phyloP scores from a whole-genome alignment of 495 filamentous ascomycete species.

The Penicillium mononematosum region DNA sequence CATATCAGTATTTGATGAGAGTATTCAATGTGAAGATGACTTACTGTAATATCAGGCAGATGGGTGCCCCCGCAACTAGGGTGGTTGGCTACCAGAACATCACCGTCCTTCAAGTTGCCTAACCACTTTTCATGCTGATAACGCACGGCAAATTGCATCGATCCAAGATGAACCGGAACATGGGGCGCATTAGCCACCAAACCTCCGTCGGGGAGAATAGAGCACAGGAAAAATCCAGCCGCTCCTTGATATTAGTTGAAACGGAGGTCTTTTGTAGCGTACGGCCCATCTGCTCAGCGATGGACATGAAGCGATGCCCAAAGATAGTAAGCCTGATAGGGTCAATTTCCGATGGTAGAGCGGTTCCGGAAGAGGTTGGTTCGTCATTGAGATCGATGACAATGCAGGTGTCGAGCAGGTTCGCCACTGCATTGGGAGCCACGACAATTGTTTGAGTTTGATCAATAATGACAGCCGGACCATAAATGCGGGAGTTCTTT shows the following conservation, averaged over 20 bases:
- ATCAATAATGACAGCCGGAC: slow-evolving; percentile 90
- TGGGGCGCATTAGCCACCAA: slow-evolving; percentile 95
- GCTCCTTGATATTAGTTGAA: slow-evolving; percentile 96
- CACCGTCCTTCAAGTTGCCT: slow-evolving; percentile 82
- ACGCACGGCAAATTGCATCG: slow-evolving; percentile 92
- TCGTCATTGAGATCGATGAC: slow-evolving; percentile 54
- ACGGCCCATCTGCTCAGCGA: slow-evolving; percentile 96
- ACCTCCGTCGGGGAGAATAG: slow-evolving; percentile 88
- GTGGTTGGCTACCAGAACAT: slow-evolving; percentile 95
- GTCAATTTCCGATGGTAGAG: slow-evolving; percentile 62
- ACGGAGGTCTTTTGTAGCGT: slow-evolving; percentile 97
- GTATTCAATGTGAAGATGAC: not conserved
- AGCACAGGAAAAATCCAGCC: slow-evolving; percentile 94
- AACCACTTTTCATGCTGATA: slow-evolving; percentile 91
- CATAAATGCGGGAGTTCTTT: slow-evolving; percentile 73
- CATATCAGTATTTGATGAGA: not conserved
- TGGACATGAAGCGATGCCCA: slow-evolving; percentile 96
- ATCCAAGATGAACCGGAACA: slow-evolving; percentile 86
- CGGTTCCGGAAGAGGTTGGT: not conserved
- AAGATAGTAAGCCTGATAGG: slow-evolving; percentile 96
- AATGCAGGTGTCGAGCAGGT: slow-evolving; percentile 44
- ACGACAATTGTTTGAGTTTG: slow-evolving; percentile 95
- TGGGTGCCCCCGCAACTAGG: slow-evolving; percentile 89
- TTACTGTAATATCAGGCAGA: slow-evolving; percentile 88
- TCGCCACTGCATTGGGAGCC: slow-evolving; percentile 66